Conservation (phyloP, 1,139 yeast genomes). For the Hemisphaericaspora xylanilytica region DNA sequence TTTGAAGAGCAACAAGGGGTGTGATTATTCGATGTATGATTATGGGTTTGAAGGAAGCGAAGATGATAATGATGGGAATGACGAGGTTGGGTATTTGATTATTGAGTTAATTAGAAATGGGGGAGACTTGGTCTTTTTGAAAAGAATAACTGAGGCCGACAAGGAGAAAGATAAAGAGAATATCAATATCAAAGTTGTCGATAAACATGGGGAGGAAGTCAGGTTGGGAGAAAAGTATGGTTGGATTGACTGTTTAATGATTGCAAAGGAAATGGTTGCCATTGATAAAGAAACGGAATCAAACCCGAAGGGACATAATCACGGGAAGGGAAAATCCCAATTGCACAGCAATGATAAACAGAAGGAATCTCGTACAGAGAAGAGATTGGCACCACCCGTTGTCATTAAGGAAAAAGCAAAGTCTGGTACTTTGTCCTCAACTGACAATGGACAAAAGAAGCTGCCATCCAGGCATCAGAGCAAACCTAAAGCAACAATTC, state of each 20-base stretch:
- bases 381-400: too few relatives aligned
- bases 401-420: background rate
- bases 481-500: background rate
- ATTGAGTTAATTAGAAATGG: conserved; percentile 56
- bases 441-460: background rate
- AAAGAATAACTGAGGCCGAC: conserved; percentile 30
- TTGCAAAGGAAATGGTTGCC: conserved; percentile 40
- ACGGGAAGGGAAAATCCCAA: too few relatives aligned
- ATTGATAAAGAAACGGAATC: conserved; percentile 2
- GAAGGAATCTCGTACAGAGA: too few relatives aligned
- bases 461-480: too few relatives aligned
- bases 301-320: too few relatives aligned
- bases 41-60: conserved; percentile 56
- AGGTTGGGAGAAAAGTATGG: conserved; percentile 38
- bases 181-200: conserved; percentile 38
- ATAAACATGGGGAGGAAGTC: conserved; percentile 32
- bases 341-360: too few relatives aligned
- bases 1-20: conserved; percentile 50
- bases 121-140: conserved; percentile 60
- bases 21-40: conserved; percentile 74
- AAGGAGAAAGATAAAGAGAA: conserved; percentile 6
- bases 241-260: conserved; percentile 47
- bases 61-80: conserved; percentile 42
- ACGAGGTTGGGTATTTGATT: conserved; percentile 57
- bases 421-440: conserved; percentile 2